phyloP scores from a whole-genome alignment of 2,329 filamentous ascomycete genomes.

The Scedosporium dehoogii region DNA sequence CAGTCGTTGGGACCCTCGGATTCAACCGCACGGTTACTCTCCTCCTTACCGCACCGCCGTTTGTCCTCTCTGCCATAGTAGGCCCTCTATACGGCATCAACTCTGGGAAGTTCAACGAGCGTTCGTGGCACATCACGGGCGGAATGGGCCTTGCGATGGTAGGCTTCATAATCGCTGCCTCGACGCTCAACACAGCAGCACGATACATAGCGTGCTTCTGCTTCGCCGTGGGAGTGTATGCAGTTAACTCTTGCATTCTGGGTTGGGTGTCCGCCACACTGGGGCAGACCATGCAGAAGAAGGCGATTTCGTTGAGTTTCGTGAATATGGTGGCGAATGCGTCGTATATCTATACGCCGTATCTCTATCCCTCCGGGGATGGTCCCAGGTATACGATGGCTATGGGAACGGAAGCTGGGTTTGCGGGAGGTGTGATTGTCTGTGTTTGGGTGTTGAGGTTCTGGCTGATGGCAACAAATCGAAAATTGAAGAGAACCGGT shows the following conservation, averaged over 20 bases:
- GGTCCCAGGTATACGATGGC: conserved; percentile 43
- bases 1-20: conserved; percentile 14
- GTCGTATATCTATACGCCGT: conserved; percentile 34
- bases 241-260: conserved; percentile 50
- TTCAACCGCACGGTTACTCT: conserved; percentile 17
- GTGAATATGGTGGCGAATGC: conserved; percentile 52
- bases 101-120: conserved; percentile 22
- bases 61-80: conserved; percentile 13
- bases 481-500: conserved; percentile 9
- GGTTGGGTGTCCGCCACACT: conserved; percentile 17
- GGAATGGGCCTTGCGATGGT: conserved; percentile 33
- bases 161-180: conserved; percentile 30
- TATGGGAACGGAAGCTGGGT: conserved; percentile 10
- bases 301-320: conserved; percentile 46
- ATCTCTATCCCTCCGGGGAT: conserved; percentile 33
- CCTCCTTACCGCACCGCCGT: conserved; percentile 17
- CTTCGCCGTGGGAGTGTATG: conserved; percentile 38
- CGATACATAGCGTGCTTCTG: conserved; percentile 41
- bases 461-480: conserved; percentile 9
- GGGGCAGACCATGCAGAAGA: conserved; percentile 34
- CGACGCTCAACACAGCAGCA: conserved; percentile 24
- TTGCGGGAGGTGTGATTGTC: conserved; percentile 9
- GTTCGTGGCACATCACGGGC: conserved; percentile 38
- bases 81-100: conserved; percentile 11
- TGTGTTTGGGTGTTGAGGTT: conserved; percentile 10